Percentiles rank a stretch among this genome's conserved stretches.
phyloP scores from a whole-genome alignment of 305 asterid genomes.

The Lippia alba region DNA sequence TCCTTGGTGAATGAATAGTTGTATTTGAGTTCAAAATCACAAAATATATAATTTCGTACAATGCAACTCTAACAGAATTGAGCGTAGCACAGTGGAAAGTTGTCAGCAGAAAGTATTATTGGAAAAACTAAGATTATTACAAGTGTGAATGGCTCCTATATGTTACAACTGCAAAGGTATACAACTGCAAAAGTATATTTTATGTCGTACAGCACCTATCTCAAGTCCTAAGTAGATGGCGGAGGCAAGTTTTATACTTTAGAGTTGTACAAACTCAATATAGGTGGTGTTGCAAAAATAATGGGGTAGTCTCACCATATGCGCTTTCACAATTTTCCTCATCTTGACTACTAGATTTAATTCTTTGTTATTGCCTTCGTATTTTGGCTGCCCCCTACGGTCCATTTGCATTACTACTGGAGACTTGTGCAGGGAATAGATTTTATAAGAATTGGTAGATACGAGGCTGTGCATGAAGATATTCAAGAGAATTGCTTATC shows the following conservation, averaged over 20 bases:
- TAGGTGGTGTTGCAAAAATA: too few species aligned
- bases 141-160: background rate
- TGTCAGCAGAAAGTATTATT: background rate
- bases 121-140: too few species aligned
- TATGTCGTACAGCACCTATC: background rate
- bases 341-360: slow-evolving; percentile 9
- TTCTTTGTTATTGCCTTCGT: slow-evolving; percentile 15
- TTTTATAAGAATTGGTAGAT: slow-evolving; percentile 88
- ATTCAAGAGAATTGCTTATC: slow-evolving; percentile 80
- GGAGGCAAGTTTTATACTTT: too few species aligned
- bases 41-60: background rate
- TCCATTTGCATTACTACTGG: slow-evolving; percentile 32
- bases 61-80: background rate
- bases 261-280: too few species aligned
- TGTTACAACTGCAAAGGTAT: background rate
- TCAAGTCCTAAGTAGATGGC: background rate
- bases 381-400: background rate
- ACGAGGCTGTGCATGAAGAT: slow-evolving; percentile 85
- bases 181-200: too few species aligned
- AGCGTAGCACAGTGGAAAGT: background rate
- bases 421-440: slow-evolving; percentile 71
- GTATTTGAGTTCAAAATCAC: background rate
- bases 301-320: background rate
- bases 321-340: slow-evolving; percentile 7
- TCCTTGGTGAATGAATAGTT: background rate